A percentile compares a stretch with the other conserved stretches of the same genome.
These are phyloP conservation scores for Tricholoma sp. DNA, from an alignment of 768 basidiomycete genomes.

Conservation along the genomic window DNA sequence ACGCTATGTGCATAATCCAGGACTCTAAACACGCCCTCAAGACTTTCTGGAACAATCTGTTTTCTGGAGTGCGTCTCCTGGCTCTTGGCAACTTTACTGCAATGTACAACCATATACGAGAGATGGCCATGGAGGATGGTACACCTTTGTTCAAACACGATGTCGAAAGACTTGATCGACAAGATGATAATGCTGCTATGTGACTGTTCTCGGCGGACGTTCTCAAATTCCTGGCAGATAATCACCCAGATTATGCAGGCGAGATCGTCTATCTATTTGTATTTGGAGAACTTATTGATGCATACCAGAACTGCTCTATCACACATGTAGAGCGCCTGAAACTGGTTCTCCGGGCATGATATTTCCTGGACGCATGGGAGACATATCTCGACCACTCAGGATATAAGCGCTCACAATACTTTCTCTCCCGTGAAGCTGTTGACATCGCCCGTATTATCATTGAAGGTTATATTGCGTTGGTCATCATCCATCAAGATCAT, in stretches of 20 bases:
- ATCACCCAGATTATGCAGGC: constrained; percentile 22
- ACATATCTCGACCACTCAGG: constrained; percentile 13
- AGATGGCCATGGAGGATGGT: constrained; percentile 2
- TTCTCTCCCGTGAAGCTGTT: constrained; percentile 27
- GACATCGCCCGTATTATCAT: no score
- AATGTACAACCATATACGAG: no score
- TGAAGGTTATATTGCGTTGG: no score
- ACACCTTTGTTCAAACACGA: constrained; percentile 22
- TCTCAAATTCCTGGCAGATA: constrained; percentile 19
- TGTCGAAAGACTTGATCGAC: constrained; percentile 35
- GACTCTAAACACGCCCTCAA: constrained; percentile 29
- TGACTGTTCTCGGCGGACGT: constrained; percentile 31
- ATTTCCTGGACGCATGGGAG: constrained; percentile 28
- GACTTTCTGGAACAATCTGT: constrained; percentile 26
- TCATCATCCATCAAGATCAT: no score
- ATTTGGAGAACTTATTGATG: no score
- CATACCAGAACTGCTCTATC: constrained; percentile 29
- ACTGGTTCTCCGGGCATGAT: constrained; percentile 26
- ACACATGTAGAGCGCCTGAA: constrained; percentile 20
- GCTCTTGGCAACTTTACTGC: constrained; percentile 20
- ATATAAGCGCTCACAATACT: constrained; percentile 20
- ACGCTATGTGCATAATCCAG: constrained; percentile 18
- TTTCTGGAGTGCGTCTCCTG: constrained; percentile 25
- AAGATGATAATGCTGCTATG: no score
- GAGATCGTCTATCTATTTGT: constrained; percentile 27